Evolutionary conservation across 1,139 yeast genomes (phyloP), one percentile per base, ranked within the genome.

Genomic region (Geotrichum phurueaensis): DNA sequence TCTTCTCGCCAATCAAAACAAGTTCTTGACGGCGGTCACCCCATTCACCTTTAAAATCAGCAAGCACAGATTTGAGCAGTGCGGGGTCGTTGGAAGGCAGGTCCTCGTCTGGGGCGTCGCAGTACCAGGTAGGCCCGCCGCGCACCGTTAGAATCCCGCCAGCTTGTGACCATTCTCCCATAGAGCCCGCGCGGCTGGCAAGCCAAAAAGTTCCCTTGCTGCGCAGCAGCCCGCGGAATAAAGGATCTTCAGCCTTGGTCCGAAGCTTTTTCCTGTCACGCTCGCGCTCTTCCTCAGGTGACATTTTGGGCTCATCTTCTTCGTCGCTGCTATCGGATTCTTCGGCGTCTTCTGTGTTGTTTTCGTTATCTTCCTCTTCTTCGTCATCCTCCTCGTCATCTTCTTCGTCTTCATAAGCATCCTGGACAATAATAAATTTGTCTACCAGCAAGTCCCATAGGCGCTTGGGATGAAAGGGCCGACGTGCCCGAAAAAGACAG

Each of bases 121-220:
- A 75, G 67, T 78, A 78, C 81, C 81, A 78, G 1, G 80, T 80
- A 51, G 76, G 75, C 2, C 81, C 81, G 9, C 80, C 81, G 56
- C 70, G 73, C 31, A 78, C 61, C 0, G 81, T 77, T 33, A 78
- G 65, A 79, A 78, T 78, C 1, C 77, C 70, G 2, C 81, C 81
- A 0, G 81, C 81, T 54, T 79, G 77, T 3, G 79, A 75, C 81
- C 80, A 78, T 68, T 78, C 81, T 23, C 81, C 81, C 64, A 79
- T 70, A 49, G 75, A 68, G 9, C 78, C 73, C 59, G 73, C 70
- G 61, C 81, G 69, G 2, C 80, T 71, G 2, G 82, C 81, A n/a
- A 79, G 66, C 82, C 82, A 79, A 61, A 79, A 72, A 64, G 77
- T 78, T 0, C 82, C 81, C 63, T 79, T 78, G 2, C 80, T 76